phyloP scores from a whole-genome alignment of 768 basidiomycete species.

The Daedalea quercina region DNA sequence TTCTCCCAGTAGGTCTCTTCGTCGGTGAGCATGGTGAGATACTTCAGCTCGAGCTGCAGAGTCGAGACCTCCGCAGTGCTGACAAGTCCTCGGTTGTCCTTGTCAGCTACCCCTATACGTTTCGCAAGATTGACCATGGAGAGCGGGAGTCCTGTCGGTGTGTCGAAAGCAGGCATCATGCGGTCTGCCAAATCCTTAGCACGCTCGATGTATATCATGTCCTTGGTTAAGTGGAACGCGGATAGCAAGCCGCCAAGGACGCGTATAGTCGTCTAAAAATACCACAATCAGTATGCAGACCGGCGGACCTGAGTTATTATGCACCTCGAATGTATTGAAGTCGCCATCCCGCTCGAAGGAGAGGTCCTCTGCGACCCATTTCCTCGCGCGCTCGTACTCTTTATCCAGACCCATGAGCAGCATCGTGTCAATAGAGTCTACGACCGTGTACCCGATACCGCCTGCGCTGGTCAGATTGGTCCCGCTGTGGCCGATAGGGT shows the following conservation, averaged over 20 bases:
- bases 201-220: constrained; percentile 64
- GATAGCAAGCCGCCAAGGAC: constrained; percentile 87
- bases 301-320: neutral
- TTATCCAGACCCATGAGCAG: constrained; percentile 76
- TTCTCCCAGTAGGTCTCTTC: constrained; percentile 78
- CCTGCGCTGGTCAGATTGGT: constrained; percentile 74
- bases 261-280: constrained; percentile 77
- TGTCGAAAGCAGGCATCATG: constrained; percentile 79
- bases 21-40: constrained; percentile 73
- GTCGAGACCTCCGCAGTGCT: constrained; percentile 87
- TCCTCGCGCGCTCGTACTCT: constrained; percentile 70
- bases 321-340: constrained; percentile 89
- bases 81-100: constrained; percentile 52
- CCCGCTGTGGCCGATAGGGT: constrained; percentile 71
- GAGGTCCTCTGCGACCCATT: constrained; percentile 69
- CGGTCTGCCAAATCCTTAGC: constrained; percentile 82
- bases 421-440: constrained; percentile 85
- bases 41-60: constrained; percentile 85
- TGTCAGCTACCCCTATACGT: constrained; percentile 52
- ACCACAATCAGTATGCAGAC: constrained; percentile 1
- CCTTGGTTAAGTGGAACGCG: constrained; percentile 72
- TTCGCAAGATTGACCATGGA: constrained; percentile 69
- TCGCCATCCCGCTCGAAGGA: constrained; percentile 70
- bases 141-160: constrained; percentile 75
- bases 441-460: constrained; percentile 82